Conservation (phyloP, 805 yeast species). For the Ogataea pini region DNA sequence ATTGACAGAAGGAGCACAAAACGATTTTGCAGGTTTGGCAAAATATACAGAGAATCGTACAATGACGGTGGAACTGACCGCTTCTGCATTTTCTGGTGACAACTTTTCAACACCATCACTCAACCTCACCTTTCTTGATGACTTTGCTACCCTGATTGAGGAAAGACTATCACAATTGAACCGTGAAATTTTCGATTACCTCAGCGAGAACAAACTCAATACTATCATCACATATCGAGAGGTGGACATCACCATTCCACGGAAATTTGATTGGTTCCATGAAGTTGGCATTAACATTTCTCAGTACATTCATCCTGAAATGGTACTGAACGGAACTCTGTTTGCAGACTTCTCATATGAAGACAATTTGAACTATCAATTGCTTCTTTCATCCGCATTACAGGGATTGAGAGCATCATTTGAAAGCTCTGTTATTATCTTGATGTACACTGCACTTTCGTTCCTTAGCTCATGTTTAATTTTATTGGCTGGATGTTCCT, state of each 20-base stretch:
- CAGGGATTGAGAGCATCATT: neutral
- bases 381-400: conserved; percentile 1
- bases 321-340: neutral
- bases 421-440: neutral
- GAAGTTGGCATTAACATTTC: neutral
- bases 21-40: neutral
- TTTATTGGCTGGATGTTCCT: neutral
- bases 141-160: neutral
- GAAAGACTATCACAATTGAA: neutral
- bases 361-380: neutral
- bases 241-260: neutral
- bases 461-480: neutral
- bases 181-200: neutral
- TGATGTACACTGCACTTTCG: neutral
- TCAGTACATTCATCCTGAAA: neutral
- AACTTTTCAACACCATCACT: neutral
- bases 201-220: neutral
- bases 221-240: neutral
- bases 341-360: neutral
- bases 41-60: neutral
- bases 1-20: too few relatives aligned
- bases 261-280: neutral
- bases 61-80: neutral
- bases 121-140: neutral
- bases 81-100: neutral